These are phyloP conservation scores for Alternaria arbusti DNA, from an alignment of 2,329 filamentous ascomycete species.

Conservation along the genomic window DNA sequence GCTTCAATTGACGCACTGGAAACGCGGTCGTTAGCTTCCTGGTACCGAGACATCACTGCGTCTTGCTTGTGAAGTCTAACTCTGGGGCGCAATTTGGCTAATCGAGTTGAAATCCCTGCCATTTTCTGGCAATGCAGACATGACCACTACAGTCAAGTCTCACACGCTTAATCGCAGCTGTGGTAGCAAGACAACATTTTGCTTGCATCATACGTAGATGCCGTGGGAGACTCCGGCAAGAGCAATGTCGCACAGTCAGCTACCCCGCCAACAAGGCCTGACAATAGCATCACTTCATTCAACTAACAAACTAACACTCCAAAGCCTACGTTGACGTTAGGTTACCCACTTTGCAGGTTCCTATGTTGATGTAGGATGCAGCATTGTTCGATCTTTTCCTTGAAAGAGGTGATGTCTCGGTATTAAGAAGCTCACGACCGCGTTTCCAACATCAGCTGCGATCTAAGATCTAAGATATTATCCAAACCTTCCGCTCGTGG, in stretches of 20 bases:
- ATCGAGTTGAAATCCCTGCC: constrained; percentile 8
- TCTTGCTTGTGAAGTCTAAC: constrained; percentile 1
- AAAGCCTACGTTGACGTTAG: too few species aligned
- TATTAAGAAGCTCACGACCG: background rate
- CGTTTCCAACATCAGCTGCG: constrained; percentile 6
- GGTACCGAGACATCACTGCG: constrained; percentile 1
- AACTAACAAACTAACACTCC: too few species aligned
- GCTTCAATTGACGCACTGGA: background rate
- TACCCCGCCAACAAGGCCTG: background rate
- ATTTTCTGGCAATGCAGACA: constrained; percentile 3
- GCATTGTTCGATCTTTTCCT: background rate
- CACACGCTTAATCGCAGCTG: constrained; percentile 25
- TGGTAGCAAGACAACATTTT: constrained; percentile 26
- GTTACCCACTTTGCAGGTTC: too few species aligned
- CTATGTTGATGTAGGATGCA: too few species aligned
- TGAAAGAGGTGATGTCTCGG: background rate
- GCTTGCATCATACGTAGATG: background rate
- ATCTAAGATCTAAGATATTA: background rate
- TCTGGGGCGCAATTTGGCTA: constrained; percentile 11
- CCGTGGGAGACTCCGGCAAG: background rate
- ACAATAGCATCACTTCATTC: background rate
- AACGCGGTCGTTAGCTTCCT: background rate
- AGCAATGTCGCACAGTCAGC: background rate
- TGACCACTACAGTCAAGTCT: constrained; percentile 14
- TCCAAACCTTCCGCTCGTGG: background rate